Percentiles rank a stretch among this genome's conserved stretches.
Conservation (phyloP, 495 filamentous ascomycete species). For the Trichocladium uniseriatum region DNA sequence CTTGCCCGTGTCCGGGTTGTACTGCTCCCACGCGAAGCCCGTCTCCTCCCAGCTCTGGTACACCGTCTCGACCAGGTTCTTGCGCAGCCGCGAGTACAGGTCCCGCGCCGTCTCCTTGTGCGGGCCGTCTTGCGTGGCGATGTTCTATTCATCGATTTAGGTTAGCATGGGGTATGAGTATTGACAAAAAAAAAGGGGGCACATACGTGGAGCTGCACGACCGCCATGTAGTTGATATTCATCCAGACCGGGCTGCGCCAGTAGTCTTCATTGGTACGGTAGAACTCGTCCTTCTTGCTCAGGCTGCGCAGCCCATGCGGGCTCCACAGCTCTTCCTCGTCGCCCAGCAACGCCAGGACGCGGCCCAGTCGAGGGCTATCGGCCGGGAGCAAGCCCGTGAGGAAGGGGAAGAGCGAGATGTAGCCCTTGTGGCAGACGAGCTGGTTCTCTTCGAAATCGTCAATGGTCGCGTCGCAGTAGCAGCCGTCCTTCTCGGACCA, state of each 20-base stretch:
- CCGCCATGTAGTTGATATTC: constrained; percentile 89
- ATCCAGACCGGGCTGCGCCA: constrained; percentile 96
- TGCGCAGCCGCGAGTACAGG: constrained; percentile 67
- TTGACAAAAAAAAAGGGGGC: background rate
- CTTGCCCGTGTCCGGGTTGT: constrained; percentile 83
- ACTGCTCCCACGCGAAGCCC: constrained; percentile 98
- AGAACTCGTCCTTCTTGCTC: constrained; percentile 72
- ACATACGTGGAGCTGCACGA: constrained; percentile 75
- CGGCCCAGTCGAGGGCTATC: constrained; percentile 63
- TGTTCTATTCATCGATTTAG: constrained; percentile 33
- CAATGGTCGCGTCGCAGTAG: constrained; percentile 92
- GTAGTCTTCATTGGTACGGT: constrained; percentile 90
- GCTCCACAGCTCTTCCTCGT: constrained; percentile 82
- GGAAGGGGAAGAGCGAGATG: constrained; percentile 86
- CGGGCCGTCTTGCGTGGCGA: constrained; percentile 51
- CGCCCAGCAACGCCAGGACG: constrained; percentile 64
- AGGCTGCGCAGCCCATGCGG: constrained; percentile 77
- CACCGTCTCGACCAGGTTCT: constrained; percentile 82
- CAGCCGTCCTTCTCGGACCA: constrained; percentile 72
- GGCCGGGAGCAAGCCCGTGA: constrained; percentile 63
- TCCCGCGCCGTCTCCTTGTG: constrained; percentile 59
- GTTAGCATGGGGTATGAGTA: background rate
- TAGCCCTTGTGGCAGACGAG: constrained; percentile 96
- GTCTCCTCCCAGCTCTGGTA: constrained; percentile 81
- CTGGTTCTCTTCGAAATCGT: constrained; percentile 83